A percentile compares a stretch with the other conserved stretches of the same genome.
Evolutionary conservation across 371 early-diverging fungal genomes (phyloP).

Genomic region (Dinochytrium kinnereticum): DNA sequence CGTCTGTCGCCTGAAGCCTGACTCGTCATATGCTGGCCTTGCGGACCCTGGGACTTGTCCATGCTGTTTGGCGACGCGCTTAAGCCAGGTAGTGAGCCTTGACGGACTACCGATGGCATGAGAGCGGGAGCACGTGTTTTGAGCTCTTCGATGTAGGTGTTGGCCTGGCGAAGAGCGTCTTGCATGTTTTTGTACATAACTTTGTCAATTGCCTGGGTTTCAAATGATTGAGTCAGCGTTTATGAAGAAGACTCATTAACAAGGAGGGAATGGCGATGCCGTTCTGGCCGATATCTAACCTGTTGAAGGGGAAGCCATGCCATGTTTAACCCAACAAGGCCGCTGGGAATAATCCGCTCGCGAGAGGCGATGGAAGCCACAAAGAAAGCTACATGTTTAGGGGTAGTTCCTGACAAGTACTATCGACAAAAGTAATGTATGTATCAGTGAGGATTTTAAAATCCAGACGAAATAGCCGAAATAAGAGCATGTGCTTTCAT

Average conservation of each 20-base stretch:
- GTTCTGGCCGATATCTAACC: neutral
- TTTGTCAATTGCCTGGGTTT: conserved; percentile 67
- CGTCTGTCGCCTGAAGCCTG: no score
- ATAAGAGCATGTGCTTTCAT: no score
- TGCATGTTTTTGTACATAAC: conserved; percentile 79
- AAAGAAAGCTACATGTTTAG: conserved; percentile 79
- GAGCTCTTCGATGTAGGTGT: conserved; percentile 62
- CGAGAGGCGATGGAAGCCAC: conserved; percentile 72
- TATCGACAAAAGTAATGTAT: no score
- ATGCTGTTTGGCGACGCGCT: no score
- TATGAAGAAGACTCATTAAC: no score
- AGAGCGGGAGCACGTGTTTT: conserved; percentile 7
- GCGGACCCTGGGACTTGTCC: no score
- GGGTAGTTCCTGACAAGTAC: conserved; percentile 80
- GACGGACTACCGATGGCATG: neutral
- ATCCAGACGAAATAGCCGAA: no score
- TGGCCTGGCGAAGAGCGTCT: conserved; percentile 74
- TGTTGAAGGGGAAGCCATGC: conserved; percentile 69
- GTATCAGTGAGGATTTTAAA: no score
- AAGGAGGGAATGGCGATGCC: neutral
- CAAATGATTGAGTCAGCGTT: no score
- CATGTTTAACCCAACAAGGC: conserved; percentile 71
- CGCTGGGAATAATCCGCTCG: conserved; percentile 65
- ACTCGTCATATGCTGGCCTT: no score
- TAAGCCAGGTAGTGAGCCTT: no score